Evolutionary conservation across 2,329 filamentous ascomycete genomes (phyloP).

Genomic region (Lasiodiplodia citricola): DNA sequence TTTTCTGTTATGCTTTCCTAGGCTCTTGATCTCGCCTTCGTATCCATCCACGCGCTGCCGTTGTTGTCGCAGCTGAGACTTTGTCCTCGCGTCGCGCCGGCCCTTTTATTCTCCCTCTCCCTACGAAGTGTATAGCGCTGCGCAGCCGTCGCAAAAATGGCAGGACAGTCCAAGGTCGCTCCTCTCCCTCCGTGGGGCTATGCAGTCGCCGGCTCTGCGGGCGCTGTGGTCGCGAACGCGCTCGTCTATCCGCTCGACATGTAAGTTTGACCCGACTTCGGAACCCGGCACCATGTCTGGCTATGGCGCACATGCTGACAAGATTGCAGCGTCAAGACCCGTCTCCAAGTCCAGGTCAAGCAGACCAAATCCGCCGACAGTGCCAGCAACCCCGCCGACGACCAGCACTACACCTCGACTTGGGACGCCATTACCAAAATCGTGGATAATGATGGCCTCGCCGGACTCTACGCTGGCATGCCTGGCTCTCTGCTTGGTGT

Average conservation of each 20-base stretch:
- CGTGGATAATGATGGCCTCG: constrained; percentile 75
- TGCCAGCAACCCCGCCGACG: constrained; percentile 48
- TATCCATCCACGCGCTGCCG: neutral
- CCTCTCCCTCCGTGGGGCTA: constrained; percentile 88
- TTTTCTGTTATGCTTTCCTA: constrained; percentile 16
- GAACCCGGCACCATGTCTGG: constrained; percentile 17
- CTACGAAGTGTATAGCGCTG: neutral
- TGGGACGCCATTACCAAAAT: constrained; percentile 90
- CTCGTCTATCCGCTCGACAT: constrained; percentile 96
- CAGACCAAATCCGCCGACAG: constrained; percentile 41
- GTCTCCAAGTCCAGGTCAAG: constrained; percentile 93
- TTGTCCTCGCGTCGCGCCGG: neutral
- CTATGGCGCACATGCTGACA: constrained; percentile 2
- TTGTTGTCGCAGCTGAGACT: neutral
- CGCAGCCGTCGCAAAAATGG: constrained; percentile 47
- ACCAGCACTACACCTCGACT: constrained; percentile 82
- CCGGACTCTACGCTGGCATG: constrained; percentile 88
- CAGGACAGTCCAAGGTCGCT: constrained; percentile 66
- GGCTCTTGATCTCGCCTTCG: neutral
- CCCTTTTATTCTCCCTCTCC: neutral
- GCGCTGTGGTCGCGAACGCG: constrained; percentile 92
- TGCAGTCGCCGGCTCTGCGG: constrained; percentile 88
- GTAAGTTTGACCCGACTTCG: constrained; percentile 59
- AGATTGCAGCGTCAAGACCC: constrained; percentile 83
- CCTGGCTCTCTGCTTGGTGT: constrained; percentile 86